These are phyloP conservation scores for Neurospora africana DNA, from an alignment of 495 filamentous ascomycete genomes.

Conservation along the genomic window DNA sequence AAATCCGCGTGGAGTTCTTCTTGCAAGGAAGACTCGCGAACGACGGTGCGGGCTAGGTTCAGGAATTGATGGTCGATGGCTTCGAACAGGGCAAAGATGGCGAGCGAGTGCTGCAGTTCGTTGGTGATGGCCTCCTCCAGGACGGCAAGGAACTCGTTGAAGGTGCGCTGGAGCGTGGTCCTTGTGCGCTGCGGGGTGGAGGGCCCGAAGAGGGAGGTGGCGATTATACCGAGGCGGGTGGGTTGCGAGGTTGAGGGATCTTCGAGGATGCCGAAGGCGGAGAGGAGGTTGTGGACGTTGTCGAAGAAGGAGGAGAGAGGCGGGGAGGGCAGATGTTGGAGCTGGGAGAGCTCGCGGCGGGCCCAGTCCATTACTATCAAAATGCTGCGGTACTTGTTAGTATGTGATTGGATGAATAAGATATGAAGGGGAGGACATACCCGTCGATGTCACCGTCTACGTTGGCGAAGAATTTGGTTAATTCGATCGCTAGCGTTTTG, in stretches of 20 bases:
- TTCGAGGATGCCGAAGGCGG: conserved; percentile 58
- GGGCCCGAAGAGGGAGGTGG: conserved; percentile 65
- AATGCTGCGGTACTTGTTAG: conserved; percentile 40
- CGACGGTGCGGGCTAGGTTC: conserved; percentile 76
- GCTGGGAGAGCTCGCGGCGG: conserved; percentile 58
- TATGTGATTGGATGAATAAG: neutral
- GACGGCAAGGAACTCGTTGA: conserved; percentile 75
- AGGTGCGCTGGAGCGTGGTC: conserved; percentile 69
- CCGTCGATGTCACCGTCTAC: conserved; percentile 85
- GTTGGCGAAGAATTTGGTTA: conserved; percentile 81
- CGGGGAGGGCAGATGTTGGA: conserved; percentile 38
- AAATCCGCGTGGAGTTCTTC: conserved; percentile 69
- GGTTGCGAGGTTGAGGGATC: conserved; percentile 44
- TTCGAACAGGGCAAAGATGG: conserved; percentile 75
- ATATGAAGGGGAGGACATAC: conserved; percentile 19
- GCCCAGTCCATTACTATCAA: conserved; percentile 94
- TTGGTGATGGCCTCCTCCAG: conserved; percentile 80
- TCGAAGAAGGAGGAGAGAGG: conserved; percentile 57
- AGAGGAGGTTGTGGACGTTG: conserved; percentile 70
- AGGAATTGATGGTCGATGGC: conserved; percentile 79
- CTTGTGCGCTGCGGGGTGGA: conserved; percentile 70
- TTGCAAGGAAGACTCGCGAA: conserved; percentile 68
- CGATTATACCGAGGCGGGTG: conserved; percentile 53
- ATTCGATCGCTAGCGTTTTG: conserved; percentile 67
- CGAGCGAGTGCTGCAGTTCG: conserved; percentile 64